Evolutionary conservation across 31 red algal genomes (phyloP), one percentile per base, ranked within the genome.

Genomic region (Odonthalia washingtoniensis): DNA sequence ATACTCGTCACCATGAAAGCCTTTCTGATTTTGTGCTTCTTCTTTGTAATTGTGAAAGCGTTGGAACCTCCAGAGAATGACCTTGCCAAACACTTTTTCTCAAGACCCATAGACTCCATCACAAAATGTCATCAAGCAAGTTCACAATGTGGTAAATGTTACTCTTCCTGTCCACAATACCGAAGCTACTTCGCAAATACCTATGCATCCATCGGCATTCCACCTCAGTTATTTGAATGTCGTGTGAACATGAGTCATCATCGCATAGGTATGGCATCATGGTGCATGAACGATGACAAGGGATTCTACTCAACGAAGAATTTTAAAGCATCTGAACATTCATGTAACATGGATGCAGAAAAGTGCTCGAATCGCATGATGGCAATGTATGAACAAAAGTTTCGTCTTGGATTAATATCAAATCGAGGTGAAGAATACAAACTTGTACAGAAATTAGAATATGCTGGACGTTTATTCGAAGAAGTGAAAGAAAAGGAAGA

Each of bases 261-360:
- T 45, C 60, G 80, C n/a, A 60, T 42, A 18, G 80, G 80, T 26
- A 67, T 83, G 60, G 42, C 60, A 46, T 1, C 40, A 27, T 83
- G 80, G 80, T 83, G 80, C 28, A 63, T 83, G 24, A 83, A 83
- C 40, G 80, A 83, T 41, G 60, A 63, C 2, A 83, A 42, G 18
- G 36, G 40, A 3, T 83, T 67, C 41, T 83, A 67, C 31, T 53
- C 80, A 1, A 83, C 80, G 3, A 83, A 63, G 34, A 63, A 28
- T 21, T 83, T 83, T 46, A 28, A 69, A 70, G 62, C 80, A 3
- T 33, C 80, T 37, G 16, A 70, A 40, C 21, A 3, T 42, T 44
- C 80, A 33, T 83, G 80, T 63, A 69, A 42, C 17, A 57, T 37
- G 14, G 62, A 69, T 67, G 62, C 60, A 26, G 69, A 0, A 26